phyloP scores from a whole-genome alignment of 2,329 filamentous ascomycete genomes.

The Elsinoe perseae region DNA sequence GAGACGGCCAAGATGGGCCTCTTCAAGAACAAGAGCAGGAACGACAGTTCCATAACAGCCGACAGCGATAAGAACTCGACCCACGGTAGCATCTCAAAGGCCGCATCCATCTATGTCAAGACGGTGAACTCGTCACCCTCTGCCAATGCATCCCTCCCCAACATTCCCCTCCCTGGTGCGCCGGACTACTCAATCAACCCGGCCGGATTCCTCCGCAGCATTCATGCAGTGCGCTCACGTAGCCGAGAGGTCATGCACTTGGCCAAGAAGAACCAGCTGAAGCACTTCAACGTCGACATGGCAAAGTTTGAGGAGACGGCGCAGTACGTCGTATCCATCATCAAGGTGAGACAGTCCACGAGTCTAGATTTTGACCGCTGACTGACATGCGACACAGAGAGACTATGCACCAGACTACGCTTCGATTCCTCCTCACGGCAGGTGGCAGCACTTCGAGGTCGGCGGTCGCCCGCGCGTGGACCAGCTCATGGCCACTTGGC shows the following conservation, averaged over 20 bases:
- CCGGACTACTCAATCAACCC: conserved; percentile 85
- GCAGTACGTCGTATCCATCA: conserved; percentile 81
- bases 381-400: conserved; percentile 41
- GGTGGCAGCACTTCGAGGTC: conserved; percentile 79
- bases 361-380: neutral
- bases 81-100: conserved; percentile 19
- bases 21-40: conserved; percentile 45
- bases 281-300: conserved; percentile 85
- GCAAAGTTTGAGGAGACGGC: conserved; percentile 76
- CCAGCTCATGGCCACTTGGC: conserved; percentile 62
- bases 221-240: conserved; percentile 78
- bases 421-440: conserved; percentile 75
- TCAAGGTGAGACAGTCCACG: conserved; percentile 62
- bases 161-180: conserved; percentile 72
- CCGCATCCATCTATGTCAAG: conserved; percentile 27
- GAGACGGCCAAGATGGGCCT: conserved; percentile 39
- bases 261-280: conserved; percentile 67
- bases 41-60: conserved; percentile 23
- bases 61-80: conserved; percentile 18
- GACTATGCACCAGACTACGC: conserved; percentile 62
- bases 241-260: conserved; percentile 66
- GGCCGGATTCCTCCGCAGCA: conserved; percentile 80
- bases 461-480: conserved; percentile 67
- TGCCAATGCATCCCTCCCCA: conserved; percentile 42
- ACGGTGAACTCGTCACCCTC: conserved; percentile 34